These are phyloP conservation scores for Thuidium tamariscinum DNA, from an alignment of 225 moss, liverwort and hornwort genomes.

Conservation along the genomic window DNA sequence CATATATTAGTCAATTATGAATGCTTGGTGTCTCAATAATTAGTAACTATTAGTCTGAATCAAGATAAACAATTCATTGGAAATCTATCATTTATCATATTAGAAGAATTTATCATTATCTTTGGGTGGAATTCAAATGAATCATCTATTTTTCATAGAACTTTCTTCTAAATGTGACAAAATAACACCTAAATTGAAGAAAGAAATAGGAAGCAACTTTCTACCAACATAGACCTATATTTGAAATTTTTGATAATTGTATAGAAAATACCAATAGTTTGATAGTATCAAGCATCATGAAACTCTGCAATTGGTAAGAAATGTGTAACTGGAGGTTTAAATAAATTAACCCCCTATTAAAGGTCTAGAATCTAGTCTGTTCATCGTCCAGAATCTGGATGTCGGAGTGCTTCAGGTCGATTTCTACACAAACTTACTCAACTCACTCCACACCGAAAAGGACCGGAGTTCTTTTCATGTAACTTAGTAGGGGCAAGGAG, in stretches of 20 bases:
- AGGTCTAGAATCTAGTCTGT: too few relatives aligned
- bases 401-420: too few relatives aligned
- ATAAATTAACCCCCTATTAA: too few relatives aligned
- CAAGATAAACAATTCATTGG: background rate
- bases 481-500: too few relatives aligned
- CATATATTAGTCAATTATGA: background rate
- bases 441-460: background rate
- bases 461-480: background rate
- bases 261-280: too few relatives aligned
- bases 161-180: background rate
- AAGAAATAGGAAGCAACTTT: background rate
- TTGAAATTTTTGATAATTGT: too few relatives aligned
- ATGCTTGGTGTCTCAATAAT: background rate
- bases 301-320: too few relatives aligned
- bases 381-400: too few relatives aligned
- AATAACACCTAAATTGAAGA: rapidly evolving
- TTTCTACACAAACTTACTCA: background rate
- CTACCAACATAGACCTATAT: too few relatives aligned
- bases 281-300: too few relatives aligned
- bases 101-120: background rate
- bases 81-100: background rate
- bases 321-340: too few relatives aligned
- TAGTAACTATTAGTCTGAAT: background rate
- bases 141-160: background rate
- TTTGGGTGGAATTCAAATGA: too few relatives aligned